Base-by-base conservation (phyloP, 2,329 filamentous ascomycete species). In the Colletotrichum orbiculare region DNA sequence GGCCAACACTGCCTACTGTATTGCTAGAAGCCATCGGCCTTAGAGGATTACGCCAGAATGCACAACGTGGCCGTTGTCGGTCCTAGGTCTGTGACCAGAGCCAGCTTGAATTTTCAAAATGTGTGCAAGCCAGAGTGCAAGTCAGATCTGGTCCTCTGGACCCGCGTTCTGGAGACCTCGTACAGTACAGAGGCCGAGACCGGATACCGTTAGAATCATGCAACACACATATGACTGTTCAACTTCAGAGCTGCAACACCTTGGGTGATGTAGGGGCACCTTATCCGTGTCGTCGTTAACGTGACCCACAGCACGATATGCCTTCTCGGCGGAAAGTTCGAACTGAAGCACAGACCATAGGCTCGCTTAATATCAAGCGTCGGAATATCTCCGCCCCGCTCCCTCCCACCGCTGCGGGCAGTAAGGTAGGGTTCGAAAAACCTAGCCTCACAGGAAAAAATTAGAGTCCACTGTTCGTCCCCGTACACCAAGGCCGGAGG, bases 1-100 rank as follows among this genome's bases (percentile, higher is more conserved):
- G 35, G 46, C 46, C 15, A 55, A 42, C 41, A 52, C 17, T 50
- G 39, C 34, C n/a, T 45, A 47, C 25, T 46, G 38, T 25, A 25
- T 25, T 42, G 56, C 45, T 66, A 62, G 57, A 62, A 49, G 42
- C 45, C 39, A 62, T 55, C 64, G 54, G 54, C 65, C 47, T 42
- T 54, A 56, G 64, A 65, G 53, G 52, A 33, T 45, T 62, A 52
- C 17, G 43, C 35, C 47, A 52, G 52, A 62, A 49, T 58, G 55
- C 55, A 25, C 25, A 25, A 4, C 25, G 25, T 25, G 25, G 25
- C 25, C 25, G 25, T 25, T 25, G 25, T 25, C 25, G 25, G 25
- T 25, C 25, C 25, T 25, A 25, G 25, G 25, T 25, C 25, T 25
- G 25, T 25, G 25, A 25, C 25, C 25, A 25, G 25, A 25, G 25